Evolutionary conservation across 805 yeast species (phyloP), one percentile per base, ranked within the genome.

Genomic region (Lachancea sp.): DNA sequence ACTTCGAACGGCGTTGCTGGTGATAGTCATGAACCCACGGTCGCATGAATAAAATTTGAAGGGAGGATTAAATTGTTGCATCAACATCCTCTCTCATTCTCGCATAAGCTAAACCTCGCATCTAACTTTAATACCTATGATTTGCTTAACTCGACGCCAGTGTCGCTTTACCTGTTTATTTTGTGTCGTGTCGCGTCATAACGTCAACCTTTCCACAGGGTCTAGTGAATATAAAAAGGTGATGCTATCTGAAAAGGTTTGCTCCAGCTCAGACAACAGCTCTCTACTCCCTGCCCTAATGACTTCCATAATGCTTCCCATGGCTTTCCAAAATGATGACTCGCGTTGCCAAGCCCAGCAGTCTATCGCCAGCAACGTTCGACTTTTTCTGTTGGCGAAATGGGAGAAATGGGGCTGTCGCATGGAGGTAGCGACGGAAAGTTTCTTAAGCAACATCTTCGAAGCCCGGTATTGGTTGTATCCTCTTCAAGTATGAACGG

Each of bases 291-390:
- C 9, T 12, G 19, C 5, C 11, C 7, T 11, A 4, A 40, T 41
- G 44, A 25, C 38, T 7, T 41, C 44, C 11, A 64, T 58, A 51
- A 32, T 32, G 31, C 16, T 41, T 5, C 44, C 44, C 4, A n/a
- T 11, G 30, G 12, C 16, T 10, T 5, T 18, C 11, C 27, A n/a
- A 9, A 38, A 31, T 13, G 27, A 12, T 12, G 26, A 38, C 13
- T 11, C 25, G 9, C 16, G 17, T 38, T 18, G 19, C 29, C 17
- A 31, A n/a, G 26, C 25, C 8, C 12, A 18, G 30, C 15, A 20
- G 19, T 19, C 38, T 10, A 8, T 35, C 11, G 8, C 18, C 27
- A 20, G 13, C n/a, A 35, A 35, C 18, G 18, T 35, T 12, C 38
- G 38, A 5, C 36, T 38, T 16, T 41, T 41, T 25, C 22, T 33